Base-by-base conservation (phyloP, 2,329 filamentous ascomycete genomes). In the Ascochyta pisi region DNA sequence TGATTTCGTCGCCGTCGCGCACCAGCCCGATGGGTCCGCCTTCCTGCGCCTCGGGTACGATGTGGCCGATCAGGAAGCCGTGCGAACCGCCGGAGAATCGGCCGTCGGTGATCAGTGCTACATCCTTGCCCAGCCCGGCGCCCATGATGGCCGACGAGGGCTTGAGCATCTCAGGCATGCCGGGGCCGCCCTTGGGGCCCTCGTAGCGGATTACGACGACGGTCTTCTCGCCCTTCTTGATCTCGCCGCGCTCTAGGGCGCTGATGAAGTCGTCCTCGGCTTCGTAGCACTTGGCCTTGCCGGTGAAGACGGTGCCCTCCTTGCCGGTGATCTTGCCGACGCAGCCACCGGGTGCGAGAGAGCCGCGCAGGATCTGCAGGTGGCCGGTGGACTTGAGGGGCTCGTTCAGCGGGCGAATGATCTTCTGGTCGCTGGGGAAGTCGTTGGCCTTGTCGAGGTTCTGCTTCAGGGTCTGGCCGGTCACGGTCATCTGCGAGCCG, bases 31-130 rank as follows among this genome's bases (percentile, higher is more conserved):
- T 95, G 2, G 92, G 92, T 0, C 92, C 92, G 45, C 92, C 92
- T 63, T 90, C 90, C 71, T 91, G 88, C 8, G 92, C 92, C 78
- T 96, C 92, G 24, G 92, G 92, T 37, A 93, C 91, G 60, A 96
- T 89, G 77, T 95, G 91, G 1, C 91, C 91, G 68, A 95, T 94
- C 65, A 95, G 80, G 83, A 95, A 95, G 35, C 91, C 91, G 83
- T 95, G 91, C 59, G 86, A 89, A 48, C 90, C 92, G 54, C 92
- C 92, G 8, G 86, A 89, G 82, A 92, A 93, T 35, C 90, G 86
- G 0, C 87, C 87, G 67, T 92, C 89, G 2, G 89, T 91, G 58
- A 92, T 82, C 42, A 92, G 84, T 1, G 89, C 89, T 13, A 91
- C 87, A 65, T 91, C 88, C 67, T 90, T 83, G 65, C 88, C 88